phyloP scores from a whole-genome alignment of 495 filamentous ascomycete species.

The Neurospora cerealis region DNA sequence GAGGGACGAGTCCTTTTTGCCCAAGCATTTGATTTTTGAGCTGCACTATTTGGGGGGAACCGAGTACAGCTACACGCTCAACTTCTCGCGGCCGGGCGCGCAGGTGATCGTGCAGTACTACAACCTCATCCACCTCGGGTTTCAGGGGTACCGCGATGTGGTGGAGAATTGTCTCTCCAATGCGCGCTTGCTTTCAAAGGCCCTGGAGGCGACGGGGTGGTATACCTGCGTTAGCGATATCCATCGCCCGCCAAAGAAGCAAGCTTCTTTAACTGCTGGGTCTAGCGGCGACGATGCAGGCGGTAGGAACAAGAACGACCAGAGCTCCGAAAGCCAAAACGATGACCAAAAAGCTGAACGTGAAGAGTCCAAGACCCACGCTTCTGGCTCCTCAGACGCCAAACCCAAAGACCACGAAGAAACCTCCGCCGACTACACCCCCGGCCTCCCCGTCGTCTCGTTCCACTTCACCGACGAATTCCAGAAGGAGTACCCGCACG shows the following conservation, averaged over 20 bases:
- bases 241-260: conserved; percentile 36
- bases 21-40: conserved; percentile 64
- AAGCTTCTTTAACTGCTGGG: conserved; percentile 6
- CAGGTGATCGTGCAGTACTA: conserved; percentile 70
- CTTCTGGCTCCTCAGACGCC: not conserved
- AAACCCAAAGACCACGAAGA: not conserved
- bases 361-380: not conserved
- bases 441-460: conserved; percentile 62
- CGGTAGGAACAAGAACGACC: conserved; percentile 13
- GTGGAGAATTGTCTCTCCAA: conserved; percentile 67
- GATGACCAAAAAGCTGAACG: conserved; percentile 23
- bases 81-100: conserved; percentile 64
- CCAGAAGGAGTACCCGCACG: conserved; percentile 48
- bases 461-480: conserved; percentile 58
- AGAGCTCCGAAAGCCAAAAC: not conserved
- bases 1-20: conserved; percentile 57
- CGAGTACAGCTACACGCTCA: conserved; percentile 63
- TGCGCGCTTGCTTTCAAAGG: conserved; percentile 54
- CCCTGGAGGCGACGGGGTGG: conserved; percentile 61
- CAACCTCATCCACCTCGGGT: conserved; percentile 66
- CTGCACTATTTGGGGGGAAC: conserved; percentile 68
- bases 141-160: conserved; percentile 51
- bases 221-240: conserved; percentile 62
- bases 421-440: conserved; percentile 51
- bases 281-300: not conserved